Base-by-base conservation (phyloP, 345 rosid species). In the Eucalyptus marginata region DNA sequence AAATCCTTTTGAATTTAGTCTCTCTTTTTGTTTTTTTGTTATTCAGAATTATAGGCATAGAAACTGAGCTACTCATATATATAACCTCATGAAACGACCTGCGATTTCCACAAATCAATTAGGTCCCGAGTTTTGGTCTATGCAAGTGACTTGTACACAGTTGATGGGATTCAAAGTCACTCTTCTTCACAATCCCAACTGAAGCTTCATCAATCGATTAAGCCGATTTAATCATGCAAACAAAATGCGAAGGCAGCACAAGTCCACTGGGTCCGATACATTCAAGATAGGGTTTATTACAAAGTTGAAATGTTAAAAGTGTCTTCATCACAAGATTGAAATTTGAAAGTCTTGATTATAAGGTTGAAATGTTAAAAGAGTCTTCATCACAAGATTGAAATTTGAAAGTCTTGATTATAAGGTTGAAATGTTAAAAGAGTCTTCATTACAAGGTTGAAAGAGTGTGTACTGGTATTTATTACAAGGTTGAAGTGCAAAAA, bases 41-140 rank as follows among this genome's bases (percentile, higher is more conserved):
- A 7, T 44, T 44, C 1, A 1, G 2, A 1, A n/a, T 0, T 64
- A 64, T 29, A 8, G 36, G 18, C 18, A 0, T 29, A 10, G 3
- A 64, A 64, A 59, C n/a, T 59, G 0, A 2, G 31, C 1, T 27
- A 59, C 66, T 27, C 58, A 3, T 52, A 18, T 52, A 18, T n/a
- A 14, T n/a, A 29, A 14, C 0, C 0, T 68, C 44, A 31, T 68
- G 80, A 68, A 68, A 33, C 4, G 1, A 13, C 22, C 4, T 68
- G 0, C 7, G 0, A 33, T 8, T 33, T 20, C 18, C 80, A 33
- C 0, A 18, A 68, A 33, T 18, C 13, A 68, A 68, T 68, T 17
- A 68, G 0, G 0, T 31, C 22, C 6, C 1, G 6, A 16, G 10
- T 66, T 66, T 66, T 66, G 79, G 1, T 31, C 33, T 31, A 17